These are phyloP conservation scores for Phoma sp. DNA, from an alignment of 2,329 filamentous ascomycete genomes.

Conservation along the genomic window DNA sequence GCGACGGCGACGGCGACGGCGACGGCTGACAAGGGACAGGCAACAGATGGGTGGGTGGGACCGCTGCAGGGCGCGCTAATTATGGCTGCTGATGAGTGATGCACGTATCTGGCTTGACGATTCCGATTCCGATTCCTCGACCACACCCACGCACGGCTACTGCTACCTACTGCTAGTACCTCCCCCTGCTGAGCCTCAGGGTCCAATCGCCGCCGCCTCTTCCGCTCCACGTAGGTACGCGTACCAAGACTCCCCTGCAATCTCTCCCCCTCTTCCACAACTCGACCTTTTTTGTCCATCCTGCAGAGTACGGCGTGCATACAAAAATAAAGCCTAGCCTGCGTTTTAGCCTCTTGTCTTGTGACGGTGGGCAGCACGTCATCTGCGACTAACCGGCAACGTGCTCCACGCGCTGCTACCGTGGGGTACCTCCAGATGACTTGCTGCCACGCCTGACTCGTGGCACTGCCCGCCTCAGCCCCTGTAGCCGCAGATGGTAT, in stretches of 20 bases:
- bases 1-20: no score
- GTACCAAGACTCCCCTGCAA: not conserved
- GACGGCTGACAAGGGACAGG: not conserved
- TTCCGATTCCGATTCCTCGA: no score
- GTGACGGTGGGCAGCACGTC: constrained; percentile 10
- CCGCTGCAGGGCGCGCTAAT: constrained; percentile 20
- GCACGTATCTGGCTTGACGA: constrained; percentile 9
- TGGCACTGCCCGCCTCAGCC: not conserved
- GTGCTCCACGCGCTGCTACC: constrained; percentile 1
- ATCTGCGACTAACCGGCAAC: constrained; percentile 1
- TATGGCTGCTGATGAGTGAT: constrained; percentile 11
- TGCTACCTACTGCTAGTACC: not conserved
- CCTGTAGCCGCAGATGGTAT: not conserved
- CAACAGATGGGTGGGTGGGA: constrained; percentile 20
- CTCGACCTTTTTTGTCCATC: no score
- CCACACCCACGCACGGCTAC: no score
- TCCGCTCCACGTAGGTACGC: constrained; percentile 4
- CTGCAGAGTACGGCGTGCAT: no score
- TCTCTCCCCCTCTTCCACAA: not conserved
- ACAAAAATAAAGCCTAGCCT: not conserved
- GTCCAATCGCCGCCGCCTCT: constrained; percentile 10
- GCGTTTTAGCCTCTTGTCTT: not conserved
- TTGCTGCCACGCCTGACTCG: constrained; percentile 8
- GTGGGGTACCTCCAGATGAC: constrained; percentile 15
- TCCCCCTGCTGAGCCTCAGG: not conserved